A percentile compares a stretch with the other conserved stretches of the same genome.
phyloP scores from a whole-genome alignment of 2,329 filamentous ascomycete genomes.

The Plenodomus tracheiphilus region DNA sequence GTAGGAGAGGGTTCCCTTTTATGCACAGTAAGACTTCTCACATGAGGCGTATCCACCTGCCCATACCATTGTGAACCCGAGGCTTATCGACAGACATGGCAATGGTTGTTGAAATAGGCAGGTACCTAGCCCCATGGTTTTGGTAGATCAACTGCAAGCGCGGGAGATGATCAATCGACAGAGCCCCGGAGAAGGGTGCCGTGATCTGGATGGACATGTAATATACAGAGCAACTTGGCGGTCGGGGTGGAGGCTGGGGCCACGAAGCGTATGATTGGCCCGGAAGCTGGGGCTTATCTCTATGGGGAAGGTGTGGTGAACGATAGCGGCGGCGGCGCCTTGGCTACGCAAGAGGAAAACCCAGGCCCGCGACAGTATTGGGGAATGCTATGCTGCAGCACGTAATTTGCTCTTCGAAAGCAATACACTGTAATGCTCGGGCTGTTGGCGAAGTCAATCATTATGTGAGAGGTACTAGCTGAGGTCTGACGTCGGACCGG shows the following conservation, averaged over 20 bases:
- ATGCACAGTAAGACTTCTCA: conserved; percentile 7
- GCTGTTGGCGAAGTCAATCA: background rate
- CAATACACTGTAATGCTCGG: background rate
- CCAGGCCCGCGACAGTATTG: background rate
- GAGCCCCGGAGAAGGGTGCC: conserved; percentile 2
- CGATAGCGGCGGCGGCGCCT: conserved; percentile 6
- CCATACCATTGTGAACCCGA: conserved; percentile 19
- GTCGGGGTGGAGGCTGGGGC: conserved; percentile 4
- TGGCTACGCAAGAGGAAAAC: conserved; percentile 7
- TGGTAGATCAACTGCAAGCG: conserved; percentile 17
- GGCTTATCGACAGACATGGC: conserved; percentile 6
- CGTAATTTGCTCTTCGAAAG: background rate
- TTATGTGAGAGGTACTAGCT: no score
- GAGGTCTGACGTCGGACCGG: no score
- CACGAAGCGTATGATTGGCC: conserved; percentile 17
- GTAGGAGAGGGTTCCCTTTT: conserved; percentile 12
- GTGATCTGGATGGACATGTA: conserved; percentile 28
- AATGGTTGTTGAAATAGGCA: conserved; percentile 25
- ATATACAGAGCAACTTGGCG: conserved; percentile 33
- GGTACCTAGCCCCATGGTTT: conserved; percentile 16
- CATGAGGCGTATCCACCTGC: conserved; percentile 19
- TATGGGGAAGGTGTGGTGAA: conserved; percentile 22
- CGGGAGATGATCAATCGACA: conserved; percentile 22
- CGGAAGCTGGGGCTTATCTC: conserved; percentile 9
- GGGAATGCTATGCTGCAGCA: background rate